These are phyloP conservation scores for Stentor coeruleus DNA, from an alignment of 73 alveolate species.

Conservation along the genomic window DNA sequence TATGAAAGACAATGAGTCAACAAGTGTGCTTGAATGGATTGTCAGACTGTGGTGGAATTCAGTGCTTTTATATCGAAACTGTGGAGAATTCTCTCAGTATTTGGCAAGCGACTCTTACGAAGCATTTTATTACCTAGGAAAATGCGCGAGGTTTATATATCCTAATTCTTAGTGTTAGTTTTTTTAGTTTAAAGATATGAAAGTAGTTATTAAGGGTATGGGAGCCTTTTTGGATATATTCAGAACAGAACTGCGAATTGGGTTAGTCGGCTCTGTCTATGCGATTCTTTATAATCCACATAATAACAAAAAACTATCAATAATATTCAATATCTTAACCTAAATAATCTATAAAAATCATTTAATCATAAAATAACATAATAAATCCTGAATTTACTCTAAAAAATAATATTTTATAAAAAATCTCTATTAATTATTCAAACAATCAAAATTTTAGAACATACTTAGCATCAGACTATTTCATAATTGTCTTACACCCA, in stretches of 20 bases:
- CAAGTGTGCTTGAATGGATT: no score
- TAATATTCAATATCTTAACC: neutral
- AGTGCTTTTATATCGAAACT: no score
- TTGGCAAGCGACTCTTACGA: no score
- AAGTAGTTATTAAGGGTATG: neutral
- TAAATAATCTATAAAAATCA: neutral
- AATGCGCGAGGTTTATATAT: no score
- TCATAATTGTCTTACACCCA: neutral
- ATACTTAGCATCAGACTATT: neutral
- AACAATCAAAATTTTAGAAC: neutral
- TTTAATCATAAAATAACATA: neutral
- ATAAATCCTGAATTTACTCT: neutral
- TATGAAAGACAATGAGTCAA: no score
- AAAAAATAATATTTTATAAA: neutral
- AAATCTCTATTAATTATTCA: neutral
- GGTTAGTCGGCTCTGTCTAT: neutral
- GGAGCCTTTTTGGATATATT: neutral
- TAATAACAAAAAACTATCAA: neutral
- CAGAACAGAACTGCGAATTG: slow-evolving; percentile 8
- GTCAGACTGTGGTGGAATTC: no score
- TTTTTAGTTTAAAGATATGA: neutral
- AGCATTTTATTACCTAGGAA: no score
- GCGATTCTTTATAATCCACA: neutral
- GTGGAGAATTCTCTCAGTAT: no score
- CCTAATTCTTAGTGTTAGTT: no score